Percentiles rank a stretch among this genome's conserved stretches.
Conservation (phyloP, 768 basidiomycete species). For the Neoboletus brunneissimus region DNA sequence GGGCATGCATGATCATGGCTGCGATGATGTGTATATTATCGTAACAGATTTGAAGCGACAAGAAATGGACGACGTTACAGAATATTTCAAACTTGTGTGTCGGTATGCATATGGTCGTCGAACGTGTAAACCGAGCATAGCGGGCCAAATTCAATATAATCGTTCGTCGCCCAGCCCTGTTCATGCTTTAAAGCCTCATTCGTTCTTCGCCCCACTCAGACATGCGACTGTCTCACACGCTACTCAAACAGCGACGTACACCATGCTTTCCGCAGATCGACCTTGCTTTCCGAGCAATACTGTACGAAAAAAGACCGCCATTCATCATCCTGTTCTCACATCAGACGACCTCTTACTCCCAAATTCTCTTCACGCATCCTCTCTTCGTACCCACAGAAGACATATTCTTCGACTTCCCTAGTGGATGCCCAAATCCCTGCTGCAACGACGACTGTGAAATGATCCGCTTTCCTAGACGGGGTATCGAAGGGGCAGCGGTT, state of each 20-base stretch:
- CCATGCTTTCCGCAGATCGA: constrained; percentile 84
- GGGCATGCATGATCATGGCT: constrained; percentile 77
- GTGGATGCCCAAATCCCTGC: constrained; percentile 74
- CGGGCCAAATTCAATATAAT: constrained; percentile 65
- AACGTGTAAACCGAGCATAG: constrained; percentile 60
- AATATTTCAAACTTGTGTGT: constrained; percentile 75
- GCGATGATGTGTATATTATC: constrained; percentile 76
- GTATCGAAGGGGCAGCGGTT: constrained; percentile 57
- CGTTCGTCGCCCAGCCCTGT: constrained; percentile 43
- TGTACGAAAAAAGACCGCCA: constrained; percentile 72
- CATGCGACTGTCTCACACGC: constrained; percentile 65
- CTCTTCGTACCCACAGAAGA: constrained; percentile 69
- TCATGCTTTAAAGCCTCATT: constrained; percentile 6
- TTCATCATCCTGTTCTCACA: constrained; percentile 79
- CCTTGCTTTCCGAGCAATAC: constrained; percentile 69
- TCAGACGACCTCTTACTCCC: constrained; percentile 77
- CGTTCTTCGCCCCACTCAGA: constrained; percentile 32
- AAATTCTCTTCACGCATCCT: constrained; percentile 74
- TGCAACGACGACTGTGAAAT: constrained; percentile 82
- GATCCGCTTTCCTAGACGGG: constrained; percentile 72
- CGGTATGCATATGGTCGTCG: constrained; percentile 61
- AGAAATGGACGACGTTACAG: constrained; percentile 79
- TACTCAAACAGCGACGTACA: constrained; percentile 66
- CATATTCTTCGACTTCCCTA: constrained; percentile 75
- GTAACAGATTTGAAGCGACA: constrained; percentile 76